These are phyloP conservation scores for Fistulinella cinereoalba DNA, from an alignment of 1,284 basidiomycete species.

Conservation along the genomic window DNA sequence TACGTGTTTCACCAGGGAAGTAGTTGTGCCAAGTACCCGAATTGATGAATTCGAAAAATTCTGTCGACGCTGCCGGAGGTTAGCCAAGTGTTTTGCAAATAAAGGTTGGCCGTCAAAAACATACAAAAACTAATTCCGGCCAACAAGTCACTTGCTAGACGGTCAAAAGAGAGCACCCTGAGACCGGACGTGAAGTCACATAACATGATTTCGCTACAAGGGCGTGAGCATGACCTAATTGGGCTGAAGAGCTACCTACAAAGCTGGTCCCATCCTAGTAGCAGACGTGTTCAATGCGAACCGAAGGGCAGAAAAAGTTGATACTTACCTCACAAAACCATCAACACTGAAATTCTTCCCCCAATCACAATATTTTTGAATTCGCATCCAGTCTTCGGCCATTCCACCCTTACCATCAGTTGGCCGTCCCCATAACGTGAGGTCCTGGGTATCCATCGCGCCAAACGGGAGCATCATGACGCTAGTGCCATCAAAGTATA, in stretches of 20 bases:
- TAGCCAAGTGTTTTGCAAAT: background rate
- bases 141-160: conserved; percentile 11
- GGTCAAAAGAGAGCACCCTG: conserved; percentile 35
- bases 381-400: conserved; percentile 29
- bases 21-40: conserved; percentile 36
- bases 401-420: conserved; percentile 9
- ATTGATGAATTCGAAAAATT: conserved; percentile 16
- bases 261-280: conserved; percentile 24
- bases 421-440: conserved; percentile 37
- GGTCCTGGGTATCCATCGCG: conserved; percentile 42
- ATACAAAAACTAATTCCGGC: background rate
- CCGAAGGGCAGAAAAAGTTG: background rate
- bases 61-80: background rate
- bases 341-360: conserved; percentile 36
- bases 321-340: conserved; percentile 24
- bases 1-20: conserved; percentile 37
- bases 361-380: conserved; percentile 37
- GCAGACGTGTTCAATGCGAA: background rate
- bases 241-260: conserved; percentile 33
- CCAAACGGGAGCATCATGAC: conserved; percentile 37
- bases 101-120: background rate
- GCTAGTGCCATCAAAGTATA: conserved; percentile 47
- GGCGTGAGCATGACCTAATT: background rate
- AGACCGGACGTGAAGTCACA: conserved; percentile 40
- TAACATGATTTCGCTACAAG: conserved; percentile 45